A percentile compares a stretch with the other conserved stretches of the same genome.
These are phyloP conservation scores for Globisporangium viniferum DNA, from an alignment of 352 stramenopile genomes.

Conservation along the genomic window DNA sequence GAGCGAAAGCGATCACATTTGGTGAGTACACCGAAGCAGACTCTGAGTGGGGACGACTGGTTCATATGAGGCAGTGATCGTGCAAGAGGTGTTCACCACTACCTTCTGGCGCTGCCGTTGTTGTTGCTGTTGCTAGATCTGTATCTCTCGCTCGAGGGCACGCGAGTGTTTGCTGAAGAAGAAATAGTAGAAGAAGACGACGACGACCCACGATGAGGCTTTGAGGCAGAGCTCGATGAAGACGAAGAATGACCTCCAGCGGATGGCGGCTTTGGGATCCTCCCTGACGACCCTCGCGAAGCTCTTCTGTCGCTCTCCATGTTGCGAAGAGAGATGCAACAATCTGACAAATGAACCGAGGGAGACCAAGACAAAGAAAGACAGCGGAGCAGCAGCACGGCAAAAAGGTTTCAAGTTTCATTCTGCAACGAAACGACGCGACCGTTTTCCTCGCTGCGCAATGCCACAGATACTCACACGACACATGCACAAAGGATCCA, in stretches of 20 bases:
- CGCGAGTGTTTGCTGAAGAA: conserved; percentile 1
- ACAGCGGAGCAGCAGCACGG: not conserved
- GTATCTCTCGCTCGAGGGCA: not conserved
- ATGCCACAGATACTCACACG: not conserved
- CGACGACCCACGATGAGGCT: conserved; percentile 4
- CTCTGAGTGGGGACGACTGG: not conserved
- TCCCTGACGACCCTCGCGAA: not conserved
- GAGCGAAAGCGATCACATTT: not conserved
- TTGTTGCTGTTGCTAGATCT: conserved; percentile 15
- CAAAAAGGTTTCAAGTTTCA: conserved; percentile 8
- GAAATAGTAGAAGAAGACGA: conserved; percentile 6
- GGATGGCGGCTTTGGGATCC: conserved; percentile 19
- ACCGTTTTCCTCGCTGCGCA: conserved; percentile 1
- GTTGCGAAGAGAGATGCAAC: not conserved
- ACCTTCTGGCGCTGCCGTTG: conserved; percentile 12
- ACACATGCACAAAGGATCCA: not conserved
- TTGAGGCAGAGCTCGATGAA: not conserved
- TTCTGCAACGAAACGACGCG: conserved; percentile 5
- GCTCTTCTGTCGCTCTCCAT: conserved; percentile 16
- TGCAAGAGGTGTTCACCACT: too few species aligned
- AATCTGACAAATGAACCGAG: not conserved
- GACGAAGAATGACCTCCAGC: conserved; percentile 1
- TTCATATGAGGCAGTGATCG: not conserved
- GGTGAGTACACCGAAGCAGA: not conserved
- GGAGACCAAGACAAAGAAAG: not conserved